A percentile compares a stretch with the other conserved stretches of the same genome.
Evolutionary conservation across 1,284 basidiomycete species (phyloP).

Genomic region (Athelia psychrophila): DNA sequence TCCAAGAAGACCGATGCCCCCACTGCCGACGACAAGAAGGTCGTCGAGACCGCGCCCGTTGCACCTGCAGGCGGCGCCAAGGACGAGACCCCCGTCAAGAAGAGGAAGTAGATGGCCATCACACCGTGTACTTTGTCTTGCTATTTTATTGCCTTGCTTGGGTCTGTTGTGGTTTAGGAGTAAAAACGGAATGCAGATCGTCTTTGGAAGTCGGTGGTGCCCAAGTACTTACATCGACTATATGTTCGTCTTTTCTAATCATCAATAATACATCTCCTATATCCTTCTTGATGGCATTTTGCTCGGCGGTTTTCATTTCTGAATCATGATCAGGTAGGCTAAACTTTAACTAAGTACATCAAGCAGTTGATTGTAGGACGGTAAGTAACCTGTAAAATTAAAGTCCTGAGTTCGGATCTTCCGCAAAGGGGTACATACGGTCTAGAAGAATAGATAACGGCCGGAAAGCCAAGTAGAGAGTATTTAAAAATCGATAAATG

Average conservation of each 20-base stretch:
- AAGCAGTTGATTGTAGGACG: too few species aligned
- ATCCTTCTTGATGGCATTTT: too few species aligned
- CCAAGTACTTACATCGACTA: neutral
- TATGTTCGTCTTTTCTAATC: neutral
- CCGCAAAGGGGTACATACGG: too few species aligned
- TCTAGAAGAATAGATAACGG: too few species aligned
- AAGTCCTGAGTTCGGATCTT: too few species aligned
- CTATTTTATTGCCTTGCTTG: neutral
- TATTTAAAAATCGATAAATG: too few species aligned
- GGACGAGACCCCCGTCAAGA: constrained; percentile 56
- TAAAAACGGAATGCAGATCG: neutral
- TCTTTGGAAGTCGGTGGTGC: neutral
- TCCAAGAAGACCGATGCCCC: constrained; percentile 73
- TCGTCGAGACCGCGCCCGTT: constrained; percentile 59
- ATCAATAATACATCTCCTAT: neutral
- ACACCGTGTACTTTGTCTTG: neutral
- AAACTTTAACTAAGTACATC: too few species aligned
- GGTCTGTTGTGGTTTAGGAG: neutral
- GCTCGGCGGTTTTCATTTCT: too few species aligned
- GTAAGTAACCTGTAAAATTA: too few species aligned
- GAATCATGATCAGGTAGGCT: too few species aligned
- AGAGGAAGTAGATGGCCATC: constrained; percentile 38
- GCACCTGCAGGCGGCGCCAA: constrained; percentile 70
- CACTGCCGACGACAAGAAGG: constrained; percentile 62
- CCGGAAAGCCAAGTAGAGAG: too few species aligned